Evolutionary conservation across 306 rosid genomes (phyloP), one percentile per base, ranked within the genome.

Genomic region (Dryas octopetala): DNA sequence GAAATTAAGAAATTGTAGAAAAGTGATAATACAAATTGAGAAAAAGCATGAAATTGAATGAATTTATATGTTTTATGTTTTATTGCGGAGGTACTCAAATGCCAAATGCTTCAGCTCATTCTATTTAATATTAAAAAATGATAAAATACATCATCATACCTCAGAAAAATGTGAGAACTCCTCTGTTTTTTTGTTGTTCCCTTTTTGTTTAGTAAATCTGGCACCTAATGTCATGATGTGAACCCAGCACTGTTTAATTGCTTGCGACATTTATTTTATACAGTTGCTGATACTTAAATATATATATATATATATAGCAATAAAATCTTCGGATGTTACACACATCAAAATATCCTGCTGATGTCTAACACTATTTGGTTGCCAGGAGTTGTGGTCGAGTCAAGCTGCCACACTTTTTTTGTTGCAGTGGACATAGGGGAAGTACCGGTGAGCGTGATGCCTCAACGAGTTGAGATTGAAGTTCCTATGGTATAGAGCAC

Each of bases 381-480:
- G 60, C 86, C 86, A 88, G 91, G 87, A 49, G 48, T 68, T 88
- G 89, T 44, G 91, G 87, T 73, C 75, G 75, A 45, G 89, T 85
- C 45, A 88, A 88, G 86, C 76, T 88, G 76, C 89, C 89, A 17
- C 91, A 88, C 78, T 88, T 78, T 79, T 88, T 43, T 62, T 88
- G 91, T 83, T 88, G 91, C 85, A 83, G 88, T 44, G 89, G 91
- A 66, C 69, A 68, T 12, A 78, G 85, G 62, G 88, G 77, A 55
- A 52, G 48, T 46, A 12, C 77, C 0, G 76, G 68, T 23, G 89
- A 85, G 71, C 81, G 19, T 66, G 65, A 81, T 7, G 82, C 12
- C 55, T 66, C 81, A 8, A 71, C 66, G 19, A 79, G 70, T 60
- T 87, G 84, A 84, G 74, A 41, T 62, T 28, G 45, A 61, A 61